Base-by-base conservation (phyloP, 2,329 filamentous ascomycete genomes). In the Stemphylium vesicarium region DNA sequence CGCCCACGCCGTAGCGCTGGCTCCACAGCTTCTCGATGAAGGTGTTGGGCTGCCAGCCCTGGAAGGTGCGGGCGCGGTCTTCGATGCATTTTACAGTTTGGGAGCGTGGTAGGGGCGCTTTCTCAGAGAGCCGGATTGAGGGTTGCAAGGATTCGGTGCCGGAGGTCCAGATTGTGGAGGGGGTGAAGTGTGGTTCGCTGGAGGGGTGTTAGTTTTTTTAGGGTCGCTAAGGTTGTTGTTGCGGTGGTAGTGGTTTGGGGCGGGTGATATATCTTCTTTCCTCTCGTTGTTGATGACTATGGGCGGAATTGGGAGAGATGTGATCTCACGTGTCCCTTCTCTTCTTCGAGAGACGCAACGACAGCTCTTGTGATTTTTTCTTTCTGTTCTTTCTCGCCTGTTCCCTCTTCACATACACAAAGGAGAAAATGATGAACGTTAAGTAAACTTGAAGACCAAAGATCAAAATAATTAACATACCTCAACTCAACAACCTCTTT, bases 1-100 rank as follows among this genome's bases (percentile, higher is more conserved):
- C 85, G 2, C 78, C 79, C 5, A 74, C 66, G n/a, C 81, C 82
- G 64, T 88, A 88, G 45, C 82, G 78, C 65, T 87, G 85, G 1
- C 82, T 82, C 81, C 84, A 85, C 59, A 87, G 78, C 44, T 82
- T 80, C 70, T 88, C 85, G 66, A 87, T 81, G 53, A 84, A 85
- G 1, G 85, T 78, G 46, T 84, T 75, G 1, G 78, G 76, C 1
- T 80, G 80, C 84, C 84, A 87, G 62, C 85, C 85, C 69, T 88
- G 85, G 67, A 87, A 84, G 6, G 76, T 71, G 6, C 83, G 79
- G 9, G 84, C 84, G 47, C 85, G 82, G 29, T 80, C 74, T 66
- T 87, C 85, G 55, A 87, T 80, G 64, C 85, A 87, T 55, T 83
- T 80, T 7, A 87, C 82, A 0, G 76, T 76, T 62, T 81, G 78